These are phyloP conservation scores for Lipomyces yamadae DNA, from an alignment of 805 yeast genomes.

Conservation along the genomic window DNA sequence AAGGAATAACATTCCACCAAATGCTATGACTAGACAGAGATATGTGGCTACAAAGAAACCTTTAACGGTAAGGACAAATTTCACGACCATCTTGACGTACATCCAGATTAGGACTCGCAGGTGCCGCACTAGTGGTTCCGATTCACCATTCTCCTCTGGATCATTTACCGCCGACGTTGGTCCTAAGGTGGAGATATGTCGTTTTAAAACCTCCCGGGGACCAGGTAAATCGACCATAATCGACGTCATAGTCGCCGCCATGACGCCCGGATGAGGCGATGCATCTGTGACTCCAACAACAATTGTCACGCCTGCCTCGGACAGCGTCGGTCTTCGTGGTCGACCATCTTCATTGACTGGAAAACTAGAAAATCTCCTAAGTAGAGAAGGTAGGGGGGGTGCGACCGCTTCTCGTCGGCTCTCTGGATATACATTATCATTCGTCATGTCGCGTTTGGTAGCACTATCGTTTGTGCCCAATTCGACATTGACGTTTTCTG, in stretches of 20 bases:
- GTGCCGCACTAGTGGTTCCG: background rate
- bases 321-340: constrained; percentile 24
- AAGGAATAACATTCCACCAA: constrained; percentile 39
- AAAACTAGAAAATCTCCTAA: constrained; percentile 9
- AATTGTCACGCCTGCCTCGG: constrained; percentile 21
- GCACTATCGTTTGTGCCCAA: background rate
- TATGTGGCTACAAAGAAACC: constrained; percentile 35
- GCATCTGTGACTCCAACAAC: constrained; percentile 28
- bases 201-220: constrained; percentile 19
- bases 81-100: constrained; percentile 16
- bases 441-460: background rate
- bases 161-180: background rate
- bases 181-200: background rate
- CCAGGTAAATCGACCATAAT: constrained; percentile 25
- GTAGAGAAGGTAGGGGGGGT: constrained; percentile 21
- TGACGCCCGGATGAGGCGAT: constrained; percentile 33
- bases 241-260: constrained; percentile 23
- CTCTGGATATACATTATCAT: background rate
- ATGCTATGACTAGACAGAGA: constrained; percentile 34
- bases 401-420: constrained; percentile 2
- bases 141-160: background rate
- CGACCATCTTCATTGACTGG: constrained; percentile 9
- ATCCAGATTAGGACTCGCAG: constrained; percentile 4
- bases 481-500: background rate
- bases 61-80: constrained; percentile 22